Conservation (phyloP, 495 filamentous ascomycete genomes). For the Penicillium alfredii region DNA sequence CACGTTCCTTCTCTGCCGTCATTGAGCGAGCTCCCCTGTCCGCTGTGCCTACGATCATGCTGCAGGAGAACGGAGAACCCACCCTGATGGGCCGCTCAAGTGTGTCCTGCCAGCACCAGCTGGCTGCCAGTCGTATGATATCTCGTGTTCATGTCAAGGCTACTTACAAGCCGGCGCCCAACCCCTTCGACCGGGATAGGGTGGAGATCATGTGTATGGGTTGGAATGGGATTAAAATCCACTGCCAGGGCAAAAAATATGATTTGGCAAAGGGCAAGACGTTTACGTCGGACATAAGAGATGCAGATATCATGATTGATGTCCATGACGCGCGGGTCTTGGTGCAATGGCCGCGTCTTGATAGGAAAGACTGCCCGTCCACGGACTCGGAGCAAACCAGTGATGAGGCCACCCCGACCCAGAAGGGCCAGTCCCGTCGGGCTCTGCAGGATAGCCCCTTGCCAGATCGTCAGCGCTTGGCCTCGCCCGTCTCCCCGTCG, state of each 20-base stretch:
- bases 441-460: constrained; percentile 59
- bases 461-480: constrained; percentile 52
- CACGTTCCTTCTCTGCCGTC: constrained; percentile 59
- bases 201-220: constrained; percentile 85
- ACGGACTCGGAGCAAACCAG: constrained; percentile 62
- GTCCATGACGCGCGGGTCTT: constrained; percentile 88
- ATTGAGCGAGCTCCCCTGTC: constrained; percentile 83
- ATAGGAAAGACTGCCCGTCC: constrained; percentile 53
- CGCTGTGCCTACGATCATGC: constrained; percentile 69
- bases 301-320: constrained; percentile 90
- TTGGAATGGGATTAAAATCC: constrained; percentile 92
- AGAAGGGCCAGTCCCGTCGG: constrained; percentile 23
- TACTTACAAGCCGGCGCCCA: constrained; percentile 64
- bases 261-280: constrained; percentile 82
- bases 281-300: constrained; percentile 85
- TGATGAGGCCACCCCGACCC: constrained; percentile 50
- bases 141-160: constrained; percentile 91
- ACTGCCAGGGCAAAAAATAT: constrained; percentile 83
- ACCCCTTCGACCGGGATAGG: constrained; percentile 56
- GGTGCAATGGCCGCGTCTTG: constrained; percentile 73
- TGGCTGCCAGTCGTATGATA: constrained; percentile 84
- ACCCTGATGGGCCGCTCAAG: constrained; percentile 86
- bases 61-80: constrained; percentile 76
- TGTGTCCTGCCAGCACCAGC: constrained; percentile 84
- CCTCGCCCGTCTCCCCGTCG: constrained; percentile 70